These are phyloP conservation scores for Komagataella mondaviorum DNA, from an alignment of 805 yeast species.

Conservation along the genomic window DNA sequence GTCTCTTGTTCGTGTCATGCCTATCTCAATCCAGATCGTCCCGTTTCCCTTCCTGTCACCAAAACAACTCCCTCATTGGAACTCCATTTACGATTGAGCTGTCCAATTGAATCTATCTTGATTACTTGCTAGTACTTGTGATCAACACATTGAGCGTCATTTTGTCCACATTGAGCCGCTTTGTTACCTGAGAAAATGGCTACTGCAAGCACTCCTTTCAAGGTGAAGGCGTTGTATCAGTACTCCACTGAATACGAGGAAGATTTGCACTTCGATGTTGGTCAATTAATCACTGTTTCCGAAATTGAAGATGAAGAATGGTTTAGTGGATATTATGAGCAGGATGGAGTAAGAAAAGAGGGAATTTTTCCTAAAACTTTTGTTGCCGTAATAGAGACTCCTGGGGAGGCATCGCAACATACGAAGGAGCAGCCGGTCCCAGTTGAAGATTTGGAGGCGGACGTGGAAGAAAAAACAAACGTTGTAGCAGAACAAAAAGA, in stretches of 20 bases:
- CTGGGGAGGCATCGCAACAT: background rate
- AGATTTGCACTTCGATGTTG: constrained; percentile 60
- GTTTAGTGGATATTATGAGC: constrained; percentile 58
- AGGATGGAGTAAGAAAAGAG: constrained; percentile 28
- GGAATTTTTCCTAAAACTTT: constrained; percentile 88
- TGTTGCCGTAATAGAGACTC: constrained; percentile 24
- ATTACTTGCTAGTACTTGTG: background rate
- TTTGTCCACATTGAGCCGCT: background rate
- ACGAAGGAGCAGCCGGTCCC: constrained; percentile 1
- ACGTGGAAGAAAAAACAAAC: background rate
- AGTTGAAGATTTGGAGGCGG: constrained; percentile 1
- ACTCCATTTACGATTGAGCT: background rate
- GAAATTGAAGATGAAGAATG: constrained; percentile 85
- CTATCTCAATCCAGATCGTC: background rate
- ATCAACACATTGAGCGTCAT: background rate
- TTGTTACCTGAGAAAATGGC: background rate
- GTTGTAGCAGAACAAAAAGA: background rate
- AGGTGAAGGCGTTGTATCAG: constrained; percentile 54
- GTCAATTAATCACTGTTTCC: constrained; percentile 62
- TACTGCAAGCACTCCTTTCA: constrained; percentile 32
- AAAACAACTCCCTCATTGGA: background rate
- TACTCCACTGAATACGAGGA: constrained; percentile 59
- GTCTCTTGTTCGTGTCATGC: background rate
- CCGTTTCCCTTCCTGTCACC: background rate
- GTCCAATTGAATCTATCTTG: background rate